Conservation (phyloP, 2,329 filamentous ascomycete species). For the Leptodontidium sp. region DNA sequence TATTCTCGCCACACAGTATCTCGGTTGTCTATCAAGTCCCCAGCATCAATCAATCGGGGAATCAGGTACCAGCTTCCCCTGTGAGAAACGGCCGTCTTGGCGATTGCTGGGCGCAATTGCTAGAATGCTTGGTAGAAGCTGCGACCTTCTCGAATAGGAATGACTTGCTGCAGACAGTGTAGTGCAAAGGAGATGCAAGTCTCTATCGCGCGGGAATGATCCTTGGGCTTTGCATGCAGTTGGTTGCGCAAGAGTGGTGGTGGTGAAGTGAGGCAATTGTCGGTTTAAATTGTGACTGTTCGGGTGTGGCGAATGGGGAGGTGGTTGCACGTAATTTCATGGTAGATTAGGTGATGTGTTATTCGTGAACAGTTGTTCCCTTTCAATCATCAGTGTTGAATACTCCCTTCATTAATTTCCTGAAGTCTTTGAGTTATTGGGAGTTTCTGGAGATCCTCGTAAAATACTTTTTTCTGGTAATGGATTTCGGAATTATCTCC, state of each 20-base stretch:
- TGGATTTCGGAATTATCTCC: no score
- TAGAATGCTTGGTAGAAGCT: constrained; percentile 19
- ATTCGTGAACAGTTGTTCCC: no score
- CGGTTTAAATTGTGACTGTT: no score
- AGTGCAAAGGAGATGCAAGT: background rate
- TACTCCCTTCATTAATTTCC: no score
- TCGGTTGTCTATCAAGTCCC: background rate
- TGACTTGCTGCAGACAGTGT: background rate
- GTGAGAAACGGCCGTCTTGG: constrained; percentile 11
- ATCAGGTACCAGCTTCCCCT: constrained; percentile 8
- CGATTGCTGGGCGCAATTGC: constrained; percentile 3
- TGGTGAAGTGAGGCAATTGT: no score
- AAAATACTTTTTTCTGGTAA: no score
- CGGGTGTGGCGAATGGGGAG: no score
- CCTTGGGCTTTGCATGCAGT: background rate
- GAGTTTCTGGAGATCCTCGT: no score
- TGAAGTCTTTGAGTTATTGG: no score
- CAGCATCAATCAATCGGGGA: background rate
- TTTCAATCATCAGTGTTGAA: no score
- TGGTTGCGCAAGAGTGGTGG: background rate
- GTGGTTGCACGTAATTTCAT: no score
- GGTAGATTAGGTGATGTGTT: no score
- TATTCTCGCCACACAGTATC: background rate
- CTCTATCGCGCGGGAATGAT: background rate
- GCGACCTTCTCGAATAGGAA: constrained; percentile 21